phyloP scores from a whole-genome alignment of 768 basidiomycete species.

The Termitomyces sp. region DNA sequence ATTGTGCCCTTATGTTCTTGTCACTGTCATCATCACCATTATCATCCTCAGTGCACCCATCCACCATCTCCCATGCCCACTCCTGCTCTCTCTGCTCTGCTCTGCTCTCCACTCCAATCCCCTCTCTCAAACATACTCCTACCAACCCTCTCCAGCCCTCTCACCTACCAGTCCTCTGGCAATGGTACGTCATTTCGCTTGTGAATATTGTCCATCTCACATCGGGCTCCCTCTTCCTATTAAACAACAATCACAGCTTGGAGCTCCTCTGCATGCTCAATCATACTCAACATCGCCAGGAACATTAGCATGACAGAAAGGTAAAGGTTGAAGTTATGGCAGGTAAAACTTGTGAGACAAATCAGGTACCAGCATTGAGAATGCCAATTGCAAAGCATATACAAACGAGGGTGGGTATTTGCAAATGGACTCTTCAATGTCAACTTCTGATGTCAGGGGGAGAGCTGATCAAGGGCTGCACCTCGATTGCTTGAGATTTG shows the following conservation, averaged over 20 bases:
- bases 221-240: constrained; percentile 22
- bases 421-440: constrained; percentile 15
- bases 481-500: constrained; percentile 13
- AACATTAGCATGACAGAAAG: constrained; percentile 86
- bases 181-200: constrained; percentile 68
- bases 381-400: constrained; percentile 75
- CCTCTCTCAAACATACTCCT: constrained; percentile 88
- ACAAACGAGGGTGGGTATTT: constrained; percentile 67
- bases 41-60: constrained; percentile 84
- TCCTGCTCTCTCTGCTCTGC: constrained; percentile 61
- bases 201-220: constrained; percentile 67
- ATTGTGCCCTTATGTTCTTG: constrained; percentile 25
- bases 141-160: constrained; percentile 97
- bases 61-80: constrained; percentile 46
- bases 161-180: constrained; percentile 91
- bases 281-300: constrained; percentile 63
- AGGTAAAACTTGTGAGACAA: constrained; percentile 48
- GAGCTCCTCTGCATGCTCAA: constrained; percentile 69
- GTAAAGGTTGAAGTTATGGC: constrained; percentile 75
- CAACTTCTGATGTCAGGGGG: constrained; percentile 30
- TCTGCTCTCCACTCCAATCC: constrained; percentile 84
- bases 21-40: constrained; percentile 33
- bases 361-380: constrained; percentile 68
- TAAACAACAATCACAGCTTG: constrained; percentile 34
- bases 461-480: constrained; percentile 18